Conservation (phyloP, 768 basidiomycete species). For the Boletus insuetus region DNA sequence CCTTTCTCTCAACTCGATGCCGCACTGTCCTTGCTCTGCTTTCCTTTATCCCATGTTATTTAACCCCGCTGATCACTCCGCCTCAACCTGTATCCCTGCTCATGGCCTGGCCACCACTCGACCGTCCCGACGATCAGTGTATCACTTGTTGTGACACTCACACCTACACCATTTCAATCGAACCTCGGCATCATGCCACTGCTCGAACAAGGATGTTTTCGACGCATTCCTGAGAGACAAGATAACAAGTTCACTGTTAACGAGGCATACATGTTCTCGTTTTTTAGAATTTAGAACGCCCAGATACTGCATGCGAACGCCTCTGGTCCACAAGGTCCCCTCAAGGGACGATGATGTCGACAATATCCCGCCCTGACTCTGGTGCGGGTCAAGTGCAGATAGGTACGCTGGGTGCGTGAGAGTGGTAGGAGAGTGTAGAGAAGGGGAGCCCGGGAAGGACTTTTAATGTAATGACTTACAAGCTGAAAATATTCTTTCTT, state of each 20-base stretch:
- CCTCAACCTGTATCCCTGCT: constrained; percentile 2
- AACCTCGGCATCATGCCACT: neutral
- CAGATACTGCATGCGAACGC: neutral
- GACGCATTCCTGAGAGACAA: neutral
- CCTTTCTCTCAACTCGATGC: constrained; percentile 9
- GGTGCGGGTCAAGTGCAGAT: constrained; percentile 1
- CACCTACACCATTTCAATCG: constrained; percentile 1
- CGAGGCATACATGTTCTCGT: neutral
- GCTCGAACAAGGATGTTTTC: neutral
- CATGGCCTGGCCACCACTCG: neutral
- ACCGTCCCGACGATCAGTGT: neutral
- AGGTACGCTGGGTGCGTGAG: neutral
- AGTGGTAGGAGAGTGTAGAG: neutral
- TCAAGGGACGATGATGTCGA: neutral
- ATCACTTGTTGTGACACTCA: constrained; percentile 6
- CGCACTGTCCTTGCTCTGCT: constrained; percentile 11
- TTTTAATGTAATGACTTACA: constrained; percentile 14
- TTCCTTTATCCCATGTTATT: constrained; percentile 6
- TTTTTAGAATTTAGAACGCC: neutral
- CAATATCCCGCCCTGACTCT: neutral
- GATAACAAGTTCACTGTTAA: neutral
- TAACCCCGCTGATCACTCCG: constrained; percentile 6
- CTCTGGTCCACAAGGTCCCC: neutral
- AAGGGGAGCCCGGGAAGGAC: neutral
- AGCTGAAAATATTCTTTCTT: constrained; percentile 1